A percentile compares a stretch with the other conserved stretches of the same genome.
These are phyloP conservation scores for Stemphylium vesicarium DNA, from an alignment of 2,329 filamentous ascomycete genomes.

Conservation along the genomic window DNA sequence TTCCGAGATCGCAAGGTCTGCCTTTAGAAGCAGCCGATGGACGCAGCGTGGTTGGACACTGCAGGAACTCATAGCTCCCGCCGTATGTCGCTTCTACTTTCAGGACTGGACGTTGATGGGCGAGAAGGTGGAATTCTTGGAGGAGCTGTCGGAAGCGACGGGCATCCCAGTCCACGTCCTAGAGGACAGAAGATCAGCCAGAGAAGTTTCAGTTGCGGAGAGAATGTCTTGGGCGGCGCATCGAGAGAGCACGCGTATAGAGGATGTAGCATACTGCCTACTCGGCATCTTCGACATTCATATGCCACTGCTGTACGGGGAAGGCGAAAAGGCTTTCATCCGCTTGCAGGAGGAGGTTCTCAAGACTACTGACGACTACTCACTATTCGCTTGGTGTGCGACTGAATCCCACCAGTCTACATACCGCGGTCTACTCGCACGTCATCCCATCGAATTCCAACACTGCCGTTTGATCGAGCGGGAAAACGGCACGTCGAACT, in stretches of 20 bases:
- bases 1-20: constrained; percentile 19
- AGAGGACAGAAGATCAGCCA: constrained; percentile 21
- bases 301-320: constrained; percentile 39
- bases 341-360: constrained; percentile 39
- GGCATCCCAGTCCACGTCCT: constrained; percentile 32
- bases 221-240: constrained; percentile 39
- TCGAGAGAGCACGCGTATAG: constrained; percentile 34
- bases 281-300: constrained; percentile 43
- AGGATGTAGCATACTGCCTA: constrained; percentile 40
- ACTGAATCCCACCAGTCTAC: constrained; percentile 17
- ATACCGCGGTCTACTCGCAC: constrained; percentile 35
- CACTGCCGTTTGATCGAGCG: constrained; percentile 29
- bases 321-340: constrained; percentile 37
- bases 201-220: constrained; percentile 32
- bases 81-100: constrained; percentile 33
- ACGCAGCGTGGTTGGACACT: constrained; percentile 38
- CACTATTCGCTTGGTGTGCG: constrained; percentile 35
- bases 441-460: constrained; percentile 30
- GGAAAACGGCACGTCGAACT: constrained; percentile 25
- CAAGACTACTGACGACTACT: constrained; percentile 37
- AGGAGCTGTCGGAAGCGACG: constrained; percentile 33
- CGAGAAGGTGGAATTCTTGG: constrained; percentile 32
- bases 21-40: constrained; percentile 32
- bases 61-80: constrained; percentile 38
- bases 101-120: constrained; percentile 35